Evolutionary conservation across 208 protist genomes (phyloP), one percentile per base, ranked within the genome.

Genomic region (Trypanosoma lewisi): DNA sequence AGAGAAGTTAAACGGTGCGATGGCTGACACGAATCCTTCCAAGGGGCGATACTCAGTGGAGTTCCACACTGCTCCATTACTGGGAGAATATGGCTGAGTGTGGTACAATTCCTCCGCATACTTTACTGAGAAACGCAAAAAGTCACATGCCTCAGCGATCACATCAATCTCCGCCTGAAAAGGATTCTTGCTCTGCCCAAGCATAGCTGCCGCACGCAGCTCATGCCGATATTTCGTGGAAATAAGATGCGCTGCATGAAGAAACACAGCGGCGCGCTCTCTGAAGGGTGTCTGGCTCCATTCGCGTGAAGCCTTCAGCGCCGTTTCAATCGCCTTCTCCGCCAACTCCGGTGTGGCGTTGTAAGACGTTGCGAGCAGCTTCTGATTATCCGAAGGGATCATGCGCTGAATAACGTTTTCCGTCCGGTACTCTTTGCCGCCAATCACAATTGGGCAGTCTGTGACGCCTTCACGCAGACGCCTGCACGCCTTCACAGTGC

Each of bases 1-100:
- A n/a, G 93, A 98, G 74, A 99, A 99, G 82, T 99, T 99, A 74
- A 99, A 99, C 14, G 98, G 98, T 27, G 96, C 92, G 54, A 99
- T 93, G 51, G 95, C 94, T 8, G 82, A 80, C 53, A 96, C 89
- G 69, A 99, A 99, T 47, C 98, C 97, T 63, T 99, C 98, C 2
- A 99, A 81, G 41, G 97, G 93, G 16, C 97, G 83, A 75, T 98
- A 98, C 50, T 98, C 95, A 1, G 94, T 78, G 34, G 82, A 79
- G 78, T 99, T 99, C 97, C 97, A 99, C 19, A 91, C 55, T 6
- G 78, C 78, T 12, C 82, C 83, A 63, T 80, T 82, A 39, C 59
- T 47, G 0, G 86, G 61, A 44, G 93, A 85, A 37, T 77, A 59
- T 17, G 96, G 94, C 81, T 99, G 97, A 65, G 82, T 54, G 9